Evolutionary conservation across 768 basidiomycete genomes (phyloP).

Genomic region (Tulasnella sp.): DNA sequence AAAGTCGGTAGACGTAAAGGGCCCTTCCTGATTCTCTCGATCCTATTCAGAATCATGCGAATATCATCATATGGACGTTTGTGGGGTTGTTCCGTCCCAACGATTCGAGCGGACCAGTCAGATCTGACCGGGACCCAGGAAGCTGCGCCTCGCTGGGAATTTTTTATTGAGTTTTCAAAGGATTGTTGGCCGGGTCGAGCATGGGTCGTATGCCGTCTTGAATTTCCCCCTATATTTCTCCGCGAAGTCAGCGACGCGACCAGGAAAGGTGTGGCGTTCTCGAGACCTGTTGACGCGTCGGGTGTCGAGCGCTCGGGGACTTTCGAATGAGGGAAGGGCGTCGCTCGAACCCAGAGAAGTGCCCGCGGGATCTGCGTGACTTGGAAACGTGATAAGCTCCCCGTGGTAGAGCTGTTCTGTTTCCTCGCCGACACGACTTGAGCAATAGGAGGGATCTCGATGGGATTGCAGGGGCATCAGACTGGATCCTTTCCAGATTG

Average conservation of each 20-base stretch:
- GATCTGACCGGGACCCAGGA: constrained; percentile 2
- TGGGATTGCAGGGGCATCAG: constrained; percentile 4
- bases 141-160: constrained; percentile 7
- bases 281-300: neutral
- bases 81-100: neutral
- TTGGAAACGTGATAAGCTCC: neutral
- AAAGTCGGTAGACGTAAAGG: neutral
- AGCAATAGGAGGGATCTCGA: neutral
- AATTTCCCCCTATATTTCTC: neutral
- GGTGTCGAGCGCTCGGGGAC: neutral
- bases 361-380: neutral
- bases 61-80: constrained; percentile 7
- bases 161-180: constrained; percentile 11
- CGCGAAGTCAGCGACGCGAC: neutral
- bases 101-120: neutral
- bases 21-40: neutral
- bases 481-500: constrained; percentile 10
- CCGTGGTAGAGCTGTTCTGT: neutral
- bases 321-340: neutral
- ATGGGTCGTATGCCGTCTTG: neutral
- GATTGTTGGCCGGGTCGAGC: constrained; percentile 4
- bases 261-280: constrained; percentile 1
- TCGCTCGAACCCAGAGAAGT: neutral
- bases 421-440: neutral
- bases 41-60: constrained; percentile 4